Conservation (phyloP, 371 early-diverging fungal genomes). For the Choanephora cucurbitarum region DNA sequence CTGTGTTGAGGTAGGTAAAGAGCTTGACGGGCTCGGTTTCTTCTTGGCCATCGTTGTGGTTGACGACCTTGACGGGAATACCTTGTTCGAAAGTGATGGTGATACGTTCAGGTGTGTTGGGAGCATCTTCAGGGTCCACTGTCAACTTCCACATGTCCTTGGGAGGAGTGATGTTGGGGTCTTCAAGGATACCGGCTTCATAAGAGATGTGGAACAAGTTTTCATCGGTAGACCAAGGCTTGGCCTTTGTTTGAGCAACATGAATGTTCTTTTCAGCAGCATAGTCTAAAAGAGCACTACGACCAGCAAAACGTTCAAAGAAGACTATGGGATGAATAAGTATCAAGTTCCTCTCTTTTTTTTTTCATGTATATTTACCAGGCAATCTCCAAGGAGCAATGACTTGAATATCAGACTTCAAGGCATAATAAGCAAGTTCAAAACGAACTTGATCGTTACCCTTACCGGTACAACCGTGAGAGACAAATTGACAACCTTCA, state of each 20-base stretch:
- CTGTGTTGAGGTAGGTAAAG: constrained; percentile 93
- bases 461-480: constrained; percentile 99
- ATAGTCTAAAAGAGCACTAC: constrained; percentile 88
- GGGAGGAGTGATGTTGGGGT: constrained; percentile 93
- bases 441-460: constrained; percentile 99
- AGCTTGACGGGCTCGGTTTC: constrained; percentile 79
- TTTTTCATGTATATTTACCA: constrained; percentile 51
- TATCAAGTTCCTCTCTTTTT: background rate
- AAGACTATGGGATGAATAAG: constrained; percentile 58
- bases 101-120: constrained; percentile 94
- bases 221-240: constrained; percentile 99
- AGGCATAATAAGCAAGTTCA: constrained; percentile 96
- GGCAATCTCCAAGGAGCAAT: constrained; percentile 96
- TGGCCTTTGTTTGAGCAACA: constrained; percentile 92
- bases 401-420: constrained; percentile 90
- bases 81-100: constrained; percentile 87
- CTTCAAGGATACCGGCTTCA: constrained; percentile 96
- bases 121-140: constrained; percentile 92
- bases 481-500: constrained; percentile 92
- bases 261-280: constrained; percentile 92
- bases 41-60: constrained; percentile 71
- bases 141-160: constrained; percentile 98
- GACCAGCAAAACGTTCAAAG: constrained; percentile 94
- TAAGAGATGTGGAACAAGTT: constrained; percentile 98
- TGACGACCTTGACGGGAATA: constrained; percentile 86